phyloP scores from a whole-genome alignment of 805 yeast species.

The Starmerella geochares region DNA sequence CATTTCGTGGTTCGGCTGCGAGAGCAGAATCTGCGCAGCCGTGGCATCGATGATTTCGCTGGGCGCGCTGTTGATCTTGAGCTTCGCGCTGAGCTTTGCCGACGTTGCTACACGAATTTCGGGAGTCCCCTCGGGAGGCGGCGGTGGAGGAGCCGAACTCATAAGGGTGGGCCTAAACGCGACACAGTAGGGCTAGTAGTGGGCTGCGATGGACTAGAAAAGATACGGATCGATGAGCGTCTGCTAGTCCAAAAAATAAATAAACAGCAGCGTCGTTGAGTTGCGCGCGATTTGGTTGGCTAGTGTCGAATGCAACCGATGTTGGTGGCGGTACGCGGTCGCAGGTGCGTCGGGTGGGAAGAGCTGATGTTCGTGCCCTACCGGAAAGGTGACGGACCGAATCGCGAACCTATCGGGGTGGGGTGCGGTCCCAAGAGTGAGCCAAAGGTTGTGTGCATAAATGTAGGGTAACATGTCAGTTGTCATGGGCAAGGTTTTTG shows the following conservation, averaged over 20 bases:
- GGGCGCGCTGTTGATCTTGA: constrained; percentile 1
- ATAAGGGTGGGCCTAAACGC: not conserved
- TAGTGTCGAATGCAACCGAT: too few species aligned
- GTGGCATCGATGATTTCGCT: constrained; percentile 2
- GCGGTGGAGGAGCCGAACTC: not conserved
- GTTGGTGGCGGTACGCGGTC: too few species aligned
- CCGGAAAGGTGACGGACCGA: not conserved
- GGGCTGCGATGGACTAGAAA: not conserved
- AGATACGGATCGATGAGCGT: too few species aligned
- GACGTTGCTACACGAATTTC: constrained; percentile 3
- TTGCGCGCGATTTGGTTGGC: not conserved
- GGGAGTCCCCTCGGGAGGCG: too few species aligned
- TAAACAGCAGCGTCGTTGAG: not conserved
- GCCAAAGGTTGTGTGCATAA: not conserved
- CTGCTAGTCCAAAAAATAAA: too few species aligned
- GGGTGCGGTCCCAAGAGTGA: not conserved
- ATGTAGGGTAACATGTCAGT: constrained; percentile 2
- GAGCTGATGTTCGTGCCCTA: not conserved
- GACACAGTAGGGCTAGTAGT: not conserved
- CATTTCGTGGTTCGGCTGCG: constrained; percentile 1
- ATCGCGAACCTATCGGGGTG: not conserved
- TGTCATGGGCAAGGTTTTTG: constrained; percentile 7
- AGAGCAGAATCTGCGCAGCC: not conserved
- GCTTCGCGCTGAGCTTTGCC: not conserved
- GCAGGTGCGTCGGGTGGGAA: too few species aligned